Percentiles rank a stretch among this genome's conserved stretches.
Conservation (phyloP, 2,329 filamentous ascomycete genomes). For the Fusarium sp. region DNA sequence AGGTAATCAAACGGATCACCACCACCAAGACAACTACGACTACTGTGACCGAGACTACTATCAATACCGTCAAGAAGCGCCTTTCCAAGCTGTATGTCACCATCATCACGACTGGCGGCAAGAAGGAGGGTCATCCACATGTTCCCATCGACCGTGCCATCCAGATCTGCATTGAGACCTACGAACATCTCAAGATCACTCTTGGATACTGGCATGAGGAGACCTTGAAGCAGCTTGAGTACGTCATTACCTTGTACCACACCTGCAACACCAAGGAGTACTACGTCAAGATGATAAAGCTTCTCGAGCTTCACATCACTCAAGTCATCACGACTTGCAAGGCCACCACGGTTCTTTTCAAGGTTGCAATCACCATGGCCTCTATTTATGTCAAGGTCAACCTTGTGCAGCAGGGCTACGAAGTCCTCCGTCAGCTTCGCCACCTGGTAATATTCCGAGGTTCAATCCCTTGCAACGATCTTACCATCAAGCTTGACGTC, state of each 20-base stretch:
- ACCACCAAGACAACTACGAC: slow-evolving; percentile 51
- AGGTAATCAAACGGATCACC: slow-evolving; percentile 54
- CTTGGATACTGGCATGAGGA: slow-evolving; percentile 59
- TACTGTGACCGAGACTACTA: slow-evolving; percentile 39
- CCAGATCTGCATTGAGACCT: slow-evolving; percentile 53
- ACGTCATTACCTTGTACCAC: slow-evolving; percentile 57
- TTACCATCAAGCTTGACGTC: slow-evolving; percentile 53
- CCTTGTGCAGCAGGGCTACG: slow-evolving; percentile 53
- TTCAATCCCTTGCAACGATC: slow-evolving; percentile 50
- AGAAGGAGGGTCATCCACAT: slow-evolving; percentile 49
- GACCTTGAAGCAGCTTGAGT: slow-evolving; percentile 56
- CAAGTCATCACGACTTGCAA: slow-evolving; percentile 54
- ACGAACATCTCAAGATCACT: slow-evolving; percentile 55
- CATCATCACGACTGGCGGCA: slow-evolving; percentile 52
- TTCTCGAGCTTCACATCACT: slow-evolving; percentile 55
- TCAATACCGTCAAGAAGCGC: slow-evolving; percentile 58
- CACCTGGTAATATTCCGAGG: slow-evolving; percentile 59
- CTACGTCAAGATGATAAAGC: slow-evolving; percentile 50
- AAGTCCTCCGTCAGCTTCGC: slow-evolving; percentile 61
- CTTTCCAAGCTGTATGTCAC: slow-evolving; percentile 59
- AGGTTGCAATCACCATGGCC: slow-evolving; percentile 59
- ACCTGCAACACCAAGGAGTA: slow-evolving; percentile 53
- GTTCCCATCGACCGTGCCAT: slow-evolving; percentile 52
- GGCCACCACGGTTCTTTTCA: slow-evolving; percentile 59
- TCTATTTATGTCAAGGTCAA: slow-evolving; percentile 58